Percentiles rank a stretch among this genome's conserved stretches.
phyloP scores from a whole-genome alignment of 495 filamentous ascomycete genomes.

The Lindgomyces ingoldianus region DNA sequence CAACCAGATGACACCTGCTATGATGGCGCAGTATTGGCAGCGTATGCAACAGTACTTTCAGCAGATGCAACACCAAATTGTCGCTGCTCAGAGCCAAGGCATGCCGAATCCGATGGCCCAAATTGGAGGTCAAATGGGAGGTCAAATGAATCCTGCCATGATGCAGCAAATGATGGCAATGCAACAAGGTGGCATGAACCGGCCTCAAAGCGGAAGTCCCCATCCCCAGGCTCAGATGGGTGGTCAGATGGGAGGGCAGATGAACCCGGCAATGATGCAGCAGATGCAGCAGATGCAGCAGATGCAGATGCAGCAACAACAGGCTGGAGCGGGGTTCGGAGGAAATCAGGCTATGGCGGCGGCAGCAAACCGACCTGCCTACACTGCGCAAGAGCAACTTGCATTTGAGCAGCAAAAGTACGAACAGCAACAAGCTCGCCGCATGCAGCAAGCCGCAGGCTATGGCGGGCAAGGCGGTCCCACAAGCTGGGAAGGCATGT shows the following conservation, averaged over 20 bases:
- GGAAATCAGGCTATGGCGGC: slow-evolving; percentile 8
- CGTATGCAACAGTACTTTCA: slow-evolving; percentile 95
- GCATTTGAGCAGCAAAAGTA: slow-evolving; percentile 89
- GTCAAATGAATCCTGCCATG: slow-evolving; percentile 73
- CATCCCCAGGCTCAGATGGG: no score
- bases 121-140: slow-evolving; percentile 40
- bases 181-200: slow-evolving; percentile 35
- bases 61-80: slow-evolving; percentile 85
- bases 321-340: slow-evolving; percentile 22
- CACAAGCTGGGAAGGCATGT: slow-evolving; percentile 98
- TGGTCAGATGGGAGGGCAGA: slow-evolving; percentile 57
- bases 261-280: slow-evolving; percentile 73
- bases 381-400: slow-evolving; percentile 72
- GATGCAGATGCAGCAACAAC: slow-evolving; percentile 42
- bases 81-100: slow-evolving; percentile 48
- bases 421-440: slow-evolving; percentile 66
- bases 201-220: slow-evolving; percentile 46
- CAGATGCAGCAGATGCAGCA: slow-evolving; percentile 61
- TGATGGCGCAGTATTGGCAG: slow-evolving; percentile 98
- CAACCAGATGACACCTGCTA: slow-evolving; percentile 78
- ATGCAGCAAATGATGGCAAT: slow-evolving; percentile 63
- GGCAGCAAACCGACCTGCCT: slow-evolving; percentile 37
- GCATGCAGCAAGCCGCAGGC: slow-evolving; percentile 39
- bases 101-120: slow-evolving; percentile 49
- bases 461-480: slow-evolving; percentile 54